Evolutionary conservation across 192 early-diverging fungal genomes (phyloP).

Genomic region (Coemansia javaensis): DNA sequence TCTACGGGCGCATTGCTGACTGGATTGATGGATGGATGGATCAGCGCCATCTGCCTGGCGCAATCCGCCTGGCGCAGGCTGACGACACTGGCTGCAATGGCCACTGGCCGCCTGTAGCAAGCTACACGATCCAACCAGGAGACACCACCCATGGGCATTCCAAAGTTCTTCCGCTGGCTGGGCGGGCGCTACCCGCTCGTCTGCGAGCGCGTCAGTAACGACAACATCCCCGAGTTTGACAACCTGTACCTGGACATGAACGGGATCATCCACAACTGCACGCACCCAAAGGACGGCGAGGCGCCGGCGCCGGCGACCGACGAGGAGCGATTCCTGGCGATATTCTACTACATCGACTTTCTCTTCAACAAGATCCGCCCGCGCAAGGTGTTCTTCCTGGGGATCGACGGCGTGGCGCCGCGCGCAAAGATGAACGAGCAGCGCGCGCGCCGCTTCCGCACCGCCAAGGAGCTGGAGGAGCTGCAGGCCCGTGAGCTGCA

Average conservation of each 20-base stretch:
- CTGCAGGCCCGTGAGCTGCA: conserved; percentile 36
- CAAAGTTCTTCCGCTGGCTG: conserved; percentile 97
- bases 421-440: conserved; percentile 99
- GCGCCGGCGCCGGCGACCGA: conserved; percentile 85
- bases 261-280: conserved; percentile 97
- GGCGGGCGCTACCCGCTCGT: conserved; percentile 95
- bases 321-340: conserved; percentile 86
- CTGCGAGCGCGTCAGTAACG: conserved; percentile 83
- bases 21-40: too few species aligned
- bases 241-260: conserved; percentile 99
- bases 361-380: conserved; percentile 90
- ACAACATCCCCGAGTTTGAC: conserved; percentile 93
- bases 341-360: conserved; percentile 96
- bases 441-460: conserved; percentile 91
- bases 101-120: too few species aligned
- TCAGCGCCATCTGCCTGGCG: too few species aligned
- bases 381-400: conserved; percentile 90
- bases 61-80: too few species aligned
- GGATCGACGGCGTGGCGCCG: conserved; percentile 93
- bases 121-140: too few species aligned
- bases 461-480: conserved; percentile 76
- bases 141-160: conserved; percentile 63
- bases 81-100: too few species aligned
- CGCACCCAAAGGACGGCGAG: conserved; percentile 87
- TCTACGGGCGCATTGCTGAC: too few species aligned